Base-by-base conservation (phyloP, 228 moss, liverwort and hornwort species). In the Sphagnum magellanicum region DNA sequence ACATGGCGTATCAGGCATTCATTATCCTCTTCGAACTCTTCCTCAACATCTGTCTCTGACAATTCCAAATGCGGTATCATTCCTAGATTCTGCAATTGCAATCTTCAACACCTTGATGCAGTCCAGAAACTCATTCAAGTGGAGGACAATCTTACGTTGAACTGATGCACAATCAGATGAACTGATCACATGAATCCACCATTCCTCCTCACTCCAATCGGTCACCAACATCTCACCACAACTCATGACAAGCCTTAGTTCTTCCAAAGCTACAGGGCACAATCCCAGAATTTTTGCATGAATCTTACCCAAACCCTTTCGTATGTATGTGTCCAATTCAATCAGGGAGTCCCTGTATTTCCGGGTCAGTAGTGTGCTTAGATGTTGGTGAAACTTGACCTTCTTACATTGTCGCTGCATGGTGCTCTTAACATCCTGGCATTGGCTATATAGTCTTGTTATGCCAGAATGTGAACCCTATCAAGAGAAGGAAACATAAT, bases 211-310 rank as follows among this genome's bases (percentile, higher is more conserved):
- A 15, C 59, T 74, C 84, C 84, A 84, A 63, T 84, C 81, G 6
- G 76, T 49, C 6, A 81, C 84, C 75, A 81, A 68, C 63, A 72
- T 61, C 60, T 84, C 81, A 63, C 78, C 84, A 64, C 69, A 64
- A 0, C 75, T 78, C 78, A 84, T 71, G 55, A 84, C 75, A 16
- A 80, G 81, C 84, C 84, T 80, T 59, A 84, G 46, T 55, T 84
- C 84, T 5, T 80, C 77, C 60, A 84, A 67, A 32, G 32, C 0
- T 78, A 75, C 50, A 78, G 78, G 12, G 81, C 84, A 71, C 84
- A 84, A 70, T 67, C 66, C 50, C 75, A 78, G 68, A 84, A 63
- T 66, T 5, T 50, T 3, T 53, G 8, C 67, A 71, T 84, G 78
- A 32, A 84, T 65, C 15, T 81, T 68, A 66, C 81, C 32, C 32